Evolutionary conservation across 352 stramenopile species (phyloP).

Genomic region (Phytophthora sojae): DNA sequence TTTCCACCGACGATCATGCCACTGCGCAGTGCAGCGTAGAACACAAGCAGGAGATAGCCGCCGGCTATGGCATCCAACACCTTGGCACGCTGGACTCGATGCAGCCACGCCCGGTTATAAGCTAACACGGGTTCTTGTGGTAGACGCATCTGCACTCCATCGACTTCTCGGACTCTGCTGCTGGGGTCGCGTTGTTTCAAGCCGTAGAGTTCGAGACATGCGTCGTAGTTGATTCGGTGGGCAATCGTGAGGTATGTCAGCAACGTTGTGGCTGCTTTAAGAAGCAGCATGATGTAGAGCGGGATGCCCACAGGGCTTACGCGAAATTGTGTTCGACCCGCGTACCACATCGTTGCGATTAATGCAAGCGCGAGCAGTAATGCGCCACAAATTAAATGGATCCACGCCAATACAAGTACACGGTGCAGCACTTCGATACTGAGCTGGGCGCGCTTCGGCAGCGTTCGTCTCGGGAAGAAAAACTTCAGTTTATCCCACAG

Average conservation of each 20-base stretch:
- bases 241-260: conserved; percentile 62
- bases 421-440: conserved; percentile 81
- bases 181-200: conserved; percentile 30
- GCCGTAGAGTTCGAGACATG: conserved; percentile 60
- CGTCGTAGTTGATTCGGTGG: conserved; percentile 70
- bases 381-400: conserved; percentile 67
- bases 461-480: conserved; percentile 75
- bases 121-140: conserved; percentile 64
- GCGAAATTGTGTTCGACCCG: conserved; percentile 60
- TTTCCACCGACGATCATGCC: conserved; percentile 58
- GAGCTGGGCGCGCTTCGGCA: conserved; percentile 61
- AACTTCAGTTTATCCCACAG: conserved; percentile 68
- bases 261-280: conserved; percentile 65
- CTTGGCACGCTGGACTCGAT: conserved; percentile 67
- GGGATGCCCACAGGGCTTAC: conserved; percentile 55
- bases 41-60: conserved; percentile 74
- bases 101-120: conserved; percentile 74
- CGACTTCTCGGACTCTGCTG: conserved; percentile 41
- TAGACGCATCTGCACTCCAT: conserved; percentile 35
- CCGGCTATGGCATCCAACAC: conserved; percentile 56
- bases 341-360: conserved; percentile 52
- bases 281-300: conserved; percentile 67
- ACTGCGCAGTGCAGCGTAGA: conserved; percentile 71
- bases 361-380: conserved; percentile 62
- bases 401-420: conserved; percentile 71